A percentile compares a stretch with the other conserved stretches of the same genome.
These are phyloP conservation scores for Mycena vitilis DNA, from an alignment of 768 basidiomycete genomes.

Conservation along the genomic window DNA sequence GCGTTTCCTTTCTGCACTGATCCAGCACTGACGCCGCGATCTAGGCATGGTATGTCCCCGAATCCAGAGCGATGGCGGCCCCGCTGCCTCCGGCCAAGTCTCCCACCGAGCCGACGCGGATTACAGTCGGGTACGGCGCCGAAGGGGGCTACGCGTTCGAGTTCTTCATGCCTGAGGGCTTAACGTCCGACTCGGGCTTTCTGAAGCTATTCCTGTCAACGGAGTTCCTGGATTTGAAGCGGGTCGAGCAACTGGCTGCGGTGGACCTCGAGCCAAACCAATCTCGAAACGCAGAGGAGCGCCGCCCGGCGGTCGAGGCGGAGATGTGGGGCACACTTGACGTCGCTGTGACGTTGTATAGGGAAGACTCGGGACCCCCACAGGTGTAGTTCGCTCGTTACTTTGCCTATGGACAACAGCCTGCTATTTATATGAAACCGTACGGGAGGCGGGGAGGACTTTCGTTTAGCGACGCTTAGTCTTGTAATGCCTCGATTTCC, in stretches of 20 bases:
- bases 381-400: neutral
- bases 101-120: slow-evolving; percentile 11
- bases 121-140: slow-evolving; percentile 32
- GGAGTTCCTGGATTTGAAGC: slow-evolving; percentile 52
- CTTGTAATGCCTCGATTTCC: slow-evolving; percentile 76
- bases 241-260: slow-evolving; percentile 51
- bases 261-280: slow-evolving; percentile 1
- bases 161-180: slow-evolving; percentile 46
- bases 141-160: slow-evolving; percentile 30
- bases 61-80: slow-evolving; percentile 10
- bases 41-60: slow-evolving; percentile 31
- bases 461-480: slow-evolving; percentile 49
- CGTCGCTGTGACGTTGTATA: slow-evolving; percentile 24
- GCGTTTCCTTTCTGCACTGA: neutral
- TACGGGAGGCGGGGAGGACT: too few relatives aligned
- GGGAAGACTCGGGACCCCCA: slow-evolving; percentile 1
- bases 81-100: slow-evolving; percentile 14
- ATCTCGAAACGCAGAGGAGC: neutral
- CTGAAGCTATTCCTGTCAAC: slow-evolving; percentile 62
- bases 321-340: slow-evolving; percentile 25
- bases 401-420: too few relatives aligned
- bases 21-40: neutral
- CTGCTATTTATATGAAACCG: neutral
- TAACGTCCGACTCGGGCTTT: slow-evolving; percentile 53
- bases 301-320: slow-evolving; percentile 1